Base-by-base conservation (phyloP, 2,329 filamentous ascomycete species). In the Trichoderma endophyticum region DNA sequence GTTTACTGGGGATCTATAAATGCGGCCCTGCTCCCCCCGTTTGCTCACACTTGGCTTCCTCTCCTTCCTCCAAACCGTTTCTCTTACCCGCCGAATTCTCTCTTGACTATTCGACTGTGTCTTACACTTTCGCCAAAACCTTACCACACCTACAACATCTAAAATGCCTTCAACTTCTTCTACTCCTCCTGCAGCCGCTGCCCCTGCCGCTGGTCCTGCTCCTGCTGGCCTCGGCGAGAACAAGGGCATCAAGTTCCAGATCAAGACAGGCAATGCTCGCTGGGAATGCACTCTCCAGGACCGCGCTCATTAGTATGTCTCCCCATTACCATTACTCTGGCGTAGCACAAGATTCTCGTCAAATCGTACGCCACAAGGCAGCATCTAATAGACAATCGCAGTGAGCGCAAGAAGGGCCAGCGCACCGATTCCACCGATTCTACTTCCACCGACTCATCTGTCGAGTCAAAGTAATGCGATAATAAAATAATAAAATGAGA, bases 241-340 rank as follows among this genome's bases (percentile, higher is more conserved):
- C 76, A 79, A 75, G 72, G 82, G 80, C 72, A 80, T 86, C 80
- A 81, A 81, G 78, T 86, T 86, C 80, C 77, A 83, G 61, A 82
- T 86, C 79, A 82, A 81, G 79, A 80, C 84, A 54, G 84, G 83
- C 73, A 79, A 80, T 75, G 74, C 78, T 62, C 78, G 77, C 61
- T 83, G 80, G 76, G 67, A 77, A 54, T 86, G 84, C 78, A 82
- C 81, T 24, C 77, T 86, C 6, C 81, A 85, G 73, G 84, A 86
- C 77, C 83, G 84, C 70, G 72, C 76, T 73, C 70, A 78, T 14
- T 84, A 85, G 85, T 86, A 82, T 73, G 84, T 80, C 39, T 24
- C 0, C 1, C 18, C 18, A n/a, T 48, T 51, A 21, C 5, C 5
- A 6, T 51, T 24, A 21, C 43, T 21, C n/a, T 24, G 9, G 9